Evolutionary conservation across 306 rosid species (phyloP), one percentile per base, ranked within the genome.

Genomic region (Lithocarpus polystachyus): DNA sequence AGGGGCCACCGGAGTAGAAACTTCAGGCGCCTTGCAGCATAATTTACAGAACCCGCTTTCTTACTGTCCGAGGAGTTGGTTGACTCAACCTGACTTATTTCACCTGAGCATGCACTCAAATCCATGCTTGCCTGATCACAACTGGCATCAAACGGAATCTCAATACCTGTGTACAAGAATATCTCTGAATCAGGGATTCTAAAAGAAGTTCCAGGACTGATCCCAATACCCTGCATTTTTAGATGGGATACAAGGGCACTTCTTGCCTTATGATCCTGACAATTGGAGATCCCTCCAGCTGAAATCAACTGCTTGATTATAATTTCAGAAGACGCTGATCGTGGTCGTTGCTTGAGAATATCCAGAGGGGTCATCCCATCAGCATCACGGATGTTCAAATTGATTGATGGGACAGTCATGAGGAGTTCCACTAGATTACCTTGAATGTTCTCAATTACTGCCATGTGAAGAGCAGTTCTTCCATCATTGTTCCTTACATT

Each of bases 121-220:
- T 84, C 87, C 55, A 73, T 59, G 37, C 89, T 86, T 52, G 71
- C 75, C 81, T 86, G 83, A 28, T 85, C 89, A 62, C 55, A 82
- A 77, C 79, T 84, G 48, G 76, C 82, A 78, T 87, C 89, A 65
- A 89, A 85, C 67, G 76, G 87, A 82, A 87, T 92, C 67, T 92
- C 97, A 28, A 84, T 81, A 22, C 91, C 94, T 0, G 97, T 89
- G 88, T 91, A 91, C 78, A 91, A 70, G 89, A 94, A 91, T 72
- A 92, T 92, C 90, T 94, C 99, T 22, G 92, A 91, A 83, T 94
- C 99, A 22, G 97, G 93, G 57, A 94, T 89, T 87, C 95, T 83
- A 75, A 94, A 94, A 23, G 92, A 92, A 65, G 95, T 92, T 26
- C 99, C 99, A 12, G 97, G 97, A 84, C 93, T 92, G 10, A 77